Percentiles rank a stretch among this genome's conserved stretches.
phyloP scores from a whole-genome alignment of 768 basidiomycete species.

The Suillus clintonianus region DNA sequence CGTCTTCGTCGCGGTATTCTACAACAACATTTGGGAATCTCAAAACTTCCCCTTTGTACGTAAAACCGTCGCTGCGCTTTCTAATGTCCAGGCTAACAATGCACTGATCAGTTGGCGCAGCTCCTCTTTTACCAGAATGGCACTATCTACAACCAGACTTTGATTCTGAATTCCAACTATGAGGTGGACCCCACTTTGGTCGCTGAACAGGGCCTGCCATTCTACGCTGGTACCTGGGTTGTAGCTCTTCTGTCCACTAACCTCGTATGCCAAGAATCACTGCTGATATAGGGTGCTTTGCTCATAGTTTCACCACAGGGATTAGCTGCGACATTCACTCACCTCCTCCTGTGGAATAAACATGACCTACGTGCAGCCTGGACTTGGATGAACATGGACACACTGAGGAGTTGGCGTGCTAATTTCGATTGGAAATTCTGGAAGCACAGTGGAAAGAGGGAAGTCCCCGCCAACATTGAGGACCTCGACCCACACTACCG shows the following conservation, averaged over 20 bases:
- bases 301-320: slow-evolving; percentile 39
- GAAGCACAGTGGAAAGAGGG: slow-evolving; percentile 16
- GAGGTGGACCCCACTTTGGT: slow-evolving; percentile 52
- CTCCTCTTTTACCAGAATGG: slow-evolving; percentile 54
- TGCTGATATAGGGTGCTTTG: not conserved
- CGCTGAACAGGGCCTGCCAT: slow-evolving; percentile 39
- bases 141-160: slow-evolving; percentile 49
- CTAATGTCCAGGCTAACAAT: slow-evolving; percentile 11
- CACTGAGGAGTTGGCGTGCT: slow-evolving; percentile 30
- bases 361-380: slow-evolving; percentile 49
- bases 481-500: slow-evolving; percentile 55
- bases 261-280: not conserved
- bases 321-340: slow-evolving; percentile 52
- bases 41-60: slow-evolving; percentile 60
- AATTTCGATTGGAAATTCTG: slow-evolving; percentile 44
- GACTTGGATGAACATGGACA: slow-evolving; percentile 43
- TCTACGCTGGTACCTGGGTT: slow-evolving; percentile 29
- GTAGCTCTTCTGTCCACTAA: slow-evolving; percentile 19
- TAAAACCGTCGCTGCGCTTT: not conserved
- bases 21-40: slow-evolving; percentile 56
- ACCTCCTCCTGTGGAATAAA: slow-evolving; percentile 55
- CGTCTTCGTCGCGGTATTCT: slow-evolving; percentile 39
- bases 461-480: slow-evolving; percentile 35
- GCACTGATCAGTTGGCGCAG: slow-evolving; percentile 25
- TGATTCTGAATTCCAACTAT: slow-evolving; percentile 54